Percentiles rank a stretch among this genome's conserved stretches.
phyloP scores from a whole-genome alignment of 345 rosid species.

The Geranium brycei region DNA sequence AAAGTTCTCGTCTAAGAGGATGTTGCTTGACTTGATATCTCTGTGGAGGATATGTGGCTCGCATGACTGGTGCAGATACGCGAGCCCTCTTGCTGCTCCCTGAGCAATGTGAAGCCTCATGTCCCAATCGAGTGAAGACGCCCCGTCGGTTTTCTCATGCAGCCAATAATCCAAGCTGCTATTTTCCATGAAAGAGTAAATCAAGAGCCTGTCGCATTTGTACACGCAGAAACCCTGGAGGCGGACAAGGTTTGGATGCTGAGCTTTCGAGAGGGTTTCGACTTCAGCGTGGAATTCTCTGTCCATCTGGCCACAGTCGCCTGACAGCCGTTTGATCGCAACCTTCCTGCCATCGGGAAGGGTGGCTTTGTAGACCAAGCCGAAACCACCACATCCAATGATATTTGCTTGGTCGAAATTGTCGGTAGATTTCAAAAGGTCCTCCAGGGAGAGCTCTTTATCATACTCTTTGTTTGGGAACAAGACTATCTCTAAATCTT shows the following conservation, averaged over 20 bases:
- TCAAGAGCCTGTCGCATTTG: slow-evolving; percentile 42
- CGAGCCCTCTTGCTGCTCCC: slow-evolving; percentile 61
- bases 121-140: slow-evolving; percentile 43
- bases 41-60: slow-evolving; percentile 78
- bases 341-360: slow-evolving; percentile 57
- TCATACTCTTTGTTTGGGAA: slow-evolving; percentile 39
- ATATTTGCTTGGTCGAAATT: slow-evolving; percentile 69
- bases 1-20: slow-evolving; percentile 61
- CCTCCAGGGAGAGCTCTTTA: slow-evolving; percentile 47
- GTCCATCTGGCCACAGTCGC: slow-evolving; percentile 78
- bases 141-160: slow-evolving; percentile 66
- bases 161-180: slow-evolving; percentile 89
- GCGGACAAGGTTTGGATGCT: slow-evolving; percentile 71
- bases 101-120: slow-evolving; percentile 54
- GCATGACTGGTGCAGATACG: slow-evolving; percentile 68
- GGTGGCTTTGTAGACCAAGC: slow-evolving; percentile 65
- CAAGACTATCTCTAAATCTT: slow-evolving; percentile 48
- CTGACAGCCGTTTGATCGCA: slow-evolving; percentile 70
- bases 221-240: slow-evolving; percentile 68
- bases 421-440: slow-evolving; percentile 53
- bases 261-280: slow-evolving; percentile 81
- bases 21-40: slow-evolving; percentile 76
- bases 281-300: slow-evolving; percentile 79
- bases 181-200: slow-evolving; percentile 83
- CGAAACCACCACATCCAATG: slow-evolving; percentile 84